Conservation (phyloP, 768 basidiomycete species). For the Tricholoma sp. region DNA sequence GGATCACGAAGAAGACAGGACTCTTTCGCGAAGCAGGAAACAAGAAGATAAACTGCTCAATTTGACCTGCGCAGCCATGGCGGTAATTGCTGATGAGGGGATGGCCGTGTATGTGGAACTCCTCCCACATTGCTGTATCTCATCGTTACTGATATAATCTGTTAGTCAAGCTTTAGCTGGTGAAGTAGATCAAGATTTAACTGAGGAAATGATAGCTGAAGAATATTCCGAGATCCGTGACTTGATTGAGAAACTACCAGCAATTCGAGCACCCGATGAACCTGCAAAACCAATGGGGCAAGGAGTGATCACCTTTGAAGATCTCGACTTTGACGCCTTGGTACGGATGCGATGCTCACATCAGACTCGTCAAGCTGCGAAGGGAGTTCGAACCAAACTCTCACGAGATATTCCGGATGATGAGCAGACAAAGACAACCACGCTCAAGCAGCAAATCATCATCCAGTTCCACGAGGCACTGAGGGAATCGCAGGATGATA, state of each 20-base stretch:
- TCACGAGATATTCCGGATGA: not conserved
- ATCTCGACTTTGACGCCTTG: slow-evolving; percentile 9
- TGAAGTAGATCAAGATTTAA: slow-evolving; percentile 5
- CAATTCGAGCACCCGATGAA: not conserved
- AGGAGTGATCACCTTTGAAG: not conserved
- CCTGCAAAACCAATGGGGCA: not conserved
- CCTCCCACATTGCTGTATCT: not conserved
- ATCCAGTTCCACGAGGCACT: slow-evolving; percentile 8
- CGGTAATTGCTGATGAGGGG: slow-evolving; percentile 2
- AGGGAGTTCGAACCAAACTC: slow-evolving; percentile 6
- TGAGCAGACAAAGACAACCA: not conserved
- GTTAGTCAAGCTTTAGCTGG: not conserved
- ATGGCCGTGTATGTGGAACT: slow-evolving; percentile 1
- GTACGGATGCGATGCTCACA: too few species aligned
- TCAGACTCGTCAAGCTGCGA: slow-evolving; percentile 5
- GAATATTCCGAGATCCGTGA: not conserved
- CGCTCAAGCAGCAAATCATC: slow-evolving; percentile 5
- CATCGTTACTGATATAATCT: slow-evolving; percentile 17
- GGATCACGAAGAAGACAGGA: not conserved
- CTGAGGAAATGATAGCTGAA: not conserved
- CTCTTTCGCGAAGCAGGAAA: not conserved
- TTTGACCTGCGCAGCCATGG: slow-evolving; percentile 4
- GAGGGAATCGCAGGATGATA: slow-evolving; percentile 8
- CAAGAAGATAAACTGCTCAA: not conserved
- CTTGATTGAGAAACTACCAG: not conserved